Percentiles rank a stretch among this genome's conserved stretches.
Evolutionary conservation across 768 basidiomycete species (phyloP).

Genomic region (Mycena rosella): DNA sequence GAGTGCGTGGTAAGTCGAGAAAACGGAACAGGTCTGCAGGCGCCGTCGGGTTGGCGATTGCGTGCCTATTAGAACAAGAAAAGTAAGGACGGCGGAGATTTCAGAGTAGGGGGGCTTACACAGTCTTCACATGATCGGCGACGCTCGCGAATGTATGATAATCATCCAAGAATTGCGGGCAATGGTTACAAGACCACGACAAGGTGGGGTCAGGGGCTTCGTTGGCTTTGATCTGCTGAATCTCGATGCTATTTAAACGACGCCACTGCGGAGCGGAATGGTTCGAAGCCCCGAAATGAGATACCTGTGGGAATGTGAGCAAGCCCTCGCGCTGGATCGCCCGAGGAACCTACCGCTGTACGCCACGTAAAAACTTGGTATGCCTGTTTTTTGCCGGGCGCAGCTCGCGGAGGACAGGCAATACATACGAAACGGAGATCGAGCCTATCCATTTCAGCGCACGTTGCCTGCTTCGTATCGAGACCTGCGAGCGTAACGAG

Average conservation of each 20-base stretch:
- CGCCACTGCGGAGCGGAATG: conserved; percentile 11
- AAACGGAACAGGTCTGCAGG: conserved; percentile 22
- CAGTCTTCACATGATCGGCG: conserved; percentile 21
- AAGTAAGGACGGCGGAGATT: neutral
- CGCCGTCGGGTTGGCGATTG: conserved; percentile 8
- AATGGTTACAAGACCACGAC: conserved; percentile 34
- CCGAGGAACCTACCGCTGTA: conserved; percentile 8
- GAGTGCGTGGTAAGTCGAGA: neutral
- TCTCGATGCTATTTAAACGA: neutral
- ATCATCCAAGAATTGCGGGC: conserved; percentile 22
- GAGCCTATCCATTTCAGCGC: conserved; percentile 23
- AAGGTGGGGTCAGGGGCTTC: conserved; percentile 12
- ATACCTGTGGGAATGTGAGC: conserved; percentile 15
- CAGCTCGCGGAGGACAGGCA: neutral
- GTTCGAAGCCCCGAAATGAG: conserved; percentile 4
- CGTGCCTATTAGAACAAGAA: neutral
- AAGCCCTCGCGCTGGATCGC: no score
- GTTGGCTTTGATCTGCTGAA: neutral
- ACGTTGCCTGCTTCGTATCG: conserved; percentile 6
- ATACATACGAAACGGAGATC: conserved; percentile 24
- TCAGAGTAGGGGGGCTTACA: neutral
- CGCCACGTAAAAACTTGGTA: conserved; percentile 19
- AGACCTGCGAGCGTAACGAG: conserved; percentile 15
- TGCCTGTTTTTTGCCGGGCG: neutral
- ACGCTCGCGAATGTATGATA: conserved; percentile 13